Evolutionary conservation across 768 basidiomycete genomes (phyloP), one percentile per base, ranked within the genome.

Genomic region (Saitozyma sp.): DNA sequence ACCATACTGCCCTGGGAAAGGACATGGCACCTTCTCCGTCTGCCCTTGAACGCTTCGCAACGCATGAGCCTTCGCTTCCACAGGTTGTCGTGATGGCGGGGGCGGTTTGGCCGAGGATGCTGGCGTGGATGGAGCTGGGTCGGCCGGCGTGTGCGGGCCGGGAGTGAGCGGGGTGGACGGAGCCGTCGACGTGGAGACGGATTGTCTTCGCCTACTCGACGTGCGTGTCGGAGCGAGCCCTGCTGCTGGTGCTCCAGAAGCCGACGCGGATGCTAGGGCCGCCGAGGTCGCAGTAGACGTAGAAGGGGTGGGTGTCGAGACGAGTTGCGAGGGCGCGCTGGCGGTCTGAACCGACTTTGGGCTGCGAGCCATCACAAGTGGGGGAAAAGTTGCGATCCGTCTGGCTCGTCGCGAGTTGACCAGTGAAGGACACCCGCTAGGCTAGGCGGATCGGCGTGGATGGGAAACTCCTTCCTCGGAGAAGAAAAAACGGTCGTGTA

Each of bases 1-100:
- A 8, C 74, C 71, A 52, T 63, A 76, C 4, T 66, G 54, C 8
- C 43, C 58, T 8, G 74, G 74, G 49, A 71, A 76, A 0, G 74
- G 74, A 58, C 71, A 76, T 8, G 71, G 59, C 39, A 61, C 61
- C 58, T 67, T 59, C 54, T 75, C 73, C 50, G 51, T 64, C 6
- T 62, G 70, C 8, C 61, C 65, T 8, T 50, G 53, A 2, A 70
- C 67, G 59, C 67, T 75, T 41, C 73, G 59, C 56, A 75, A 45
- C n/a, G 65, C 68, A 61, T 75, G 73, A 9, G 66, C 52, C 62
- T 69, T 71, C 0, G 59, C n/a, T 56, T 70, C 72, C 8, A 68
- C 61, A 20, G 52, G 39, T 54, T 54, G 52, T 3, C 52, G n/a
- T 9, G 45, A 9, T 11, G 16, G 16, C 4, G 58, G 39, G 42